These are phyloP conservation scores for Colletotrichum falcatum DNA, from an alignment of 2,329 filamentous ascomycete species.

Conservation along the genomic window DNA sequence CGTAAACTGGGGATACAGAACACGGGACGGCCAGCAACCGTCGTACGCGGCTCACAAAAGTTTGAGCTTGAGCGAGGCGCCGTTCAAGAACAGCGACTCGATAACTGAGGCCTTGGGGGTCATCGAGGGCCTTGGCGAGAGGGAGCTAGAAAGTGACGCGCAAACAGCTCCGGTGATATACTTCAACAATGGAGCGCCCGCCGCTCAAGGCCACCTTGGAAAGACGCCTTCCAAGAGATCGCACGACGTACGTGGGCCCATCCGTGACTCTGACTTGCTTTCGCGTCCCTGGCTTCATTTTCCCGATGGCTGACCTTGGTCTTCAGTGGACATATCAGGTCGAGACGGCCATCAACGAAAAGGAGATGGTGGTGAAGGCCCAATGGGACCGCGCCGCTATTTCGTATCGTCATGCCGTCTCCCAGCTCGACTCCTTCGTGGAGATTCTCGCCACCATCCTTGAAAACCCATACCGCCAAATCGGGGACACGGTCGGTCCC, in stretches of 20 bases:
- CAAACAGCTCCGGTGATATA: conserved; percentile 35
- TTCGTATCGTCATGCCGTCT: conserved; percentile 38
- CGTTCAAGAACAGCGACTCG: conserved; percentile 40
- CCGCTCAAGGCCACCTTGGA: conserved; percentile 17
- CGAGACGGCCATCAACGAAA: conserved; percentile 35
- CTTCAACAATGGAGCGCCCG: conserved; percentile 39
- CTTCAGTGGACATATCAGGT: conserved; percentile 45
- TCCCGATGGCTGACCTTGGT: conserved; percentile 19
- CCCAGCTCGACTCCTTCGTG: conserved; percentile 42
- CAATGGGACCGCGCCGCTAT: conserved; percentile 42
- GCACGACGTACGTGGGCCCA: conserved; percentile 32
- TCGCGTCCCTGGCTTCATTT: neutral
- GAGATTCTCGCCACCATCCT: conserved; percentile 42
- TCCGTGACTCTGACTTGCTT: neutral
- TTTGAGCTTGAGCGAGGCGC: conserved; percentile 36
- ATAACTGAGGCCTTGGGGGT: conserved; percentile 33
- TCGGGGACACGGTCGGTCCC: conserved; percentile 41
- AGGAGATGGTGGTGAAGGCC: conserved; percentile 39
- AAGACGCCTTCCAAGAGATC: conserved; percentile 33
- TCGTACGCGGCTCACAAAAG: conserved; percentile 22
- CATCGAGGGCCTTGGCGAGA: conserved; percentile 27
- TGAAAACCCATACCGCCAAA: conserved; percentile 30
- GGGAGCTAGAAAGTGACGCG: conserved; percentile 8
- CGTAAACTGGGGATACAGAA: conserved; percentile 39
- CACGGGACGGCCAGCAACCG: conserved; percentile 22